Percentiles rank a stretch among this genome's conserved stretches.
phyloP scores from a whole-genome alignment of 1,284 basidiomycete genomes.

The Rhodotorula mucilaginosa region DNA sequence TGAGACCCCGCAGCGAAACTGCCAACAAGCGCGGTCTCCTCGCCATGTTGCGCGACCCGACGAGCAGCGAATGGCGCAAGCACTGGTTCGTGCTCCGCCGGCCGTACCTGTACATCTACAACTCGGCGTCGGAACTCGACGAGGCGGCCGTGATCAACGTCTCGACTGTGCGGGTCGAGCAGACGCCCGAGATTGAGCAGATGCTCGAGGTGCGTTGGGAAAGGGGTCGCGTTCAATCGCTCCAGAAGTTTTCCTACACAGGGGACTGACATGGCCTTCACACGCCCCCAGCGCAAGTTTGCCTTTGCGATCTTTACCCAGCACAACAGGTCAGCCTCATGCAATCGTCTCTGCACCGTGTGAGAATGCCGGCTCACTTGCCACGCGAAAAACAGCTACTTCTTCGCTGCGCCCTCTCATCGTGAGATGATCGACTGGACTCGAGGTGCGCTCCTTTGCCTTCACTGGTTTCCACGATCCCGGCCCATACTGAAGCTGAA shows the following conservation, averaged over 20 bases:
- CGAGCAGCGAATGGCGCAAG: conserved; percentile 73
- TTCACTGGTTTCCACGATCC: neutral
- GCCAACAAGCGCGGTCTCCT: conserved; percentile 81
- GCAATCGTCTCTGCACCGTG: too few species aligned
- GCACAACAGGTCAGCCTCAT: conserved; percentile 28
- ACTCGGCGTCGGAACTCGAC: conserved; percentile 73
- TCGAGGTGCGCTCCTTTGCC: conserved; percentile 14
- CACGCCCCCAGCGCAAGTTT: conserved; percentile 34
- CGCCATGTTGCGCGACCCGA: conserved; percentile 73
- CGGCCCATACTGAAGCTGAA: too few species aligned
- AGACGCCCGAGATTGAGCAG: conserved; percentile 78
- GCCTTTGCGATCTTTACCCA: conserved; percentile 44
- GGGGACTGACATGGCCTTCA: too few species aligned
- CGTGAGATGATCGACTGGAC: conserved; percentile 40
- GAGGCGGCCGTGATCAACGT: conserved; percentile 78
- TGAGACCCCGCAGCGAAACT: conserved; percentile 60
- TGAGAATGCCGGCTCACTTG: too few species aligned
- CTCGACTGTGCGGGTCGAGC: conserved; percentile 76
- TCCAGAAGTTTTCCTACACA: neutral
- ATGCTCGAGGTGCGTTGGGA: conserved; percentile 69
- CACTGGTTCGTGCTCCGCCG: conserved; percentile 85
- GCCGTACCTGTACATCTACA: conserved; percentile 86
- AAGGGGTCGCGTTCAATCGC: too few species aligned
- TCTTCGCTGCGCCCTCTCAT: conserved; percentile 28
- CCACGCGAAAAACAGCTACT: conserved; percentile 23